These are phyloP conservation scores for Drechslerella coelobrocha DNA, from an alignment of 2,329 filamentous ascomycete genomes.

Conservation along the genomic window DNA sequence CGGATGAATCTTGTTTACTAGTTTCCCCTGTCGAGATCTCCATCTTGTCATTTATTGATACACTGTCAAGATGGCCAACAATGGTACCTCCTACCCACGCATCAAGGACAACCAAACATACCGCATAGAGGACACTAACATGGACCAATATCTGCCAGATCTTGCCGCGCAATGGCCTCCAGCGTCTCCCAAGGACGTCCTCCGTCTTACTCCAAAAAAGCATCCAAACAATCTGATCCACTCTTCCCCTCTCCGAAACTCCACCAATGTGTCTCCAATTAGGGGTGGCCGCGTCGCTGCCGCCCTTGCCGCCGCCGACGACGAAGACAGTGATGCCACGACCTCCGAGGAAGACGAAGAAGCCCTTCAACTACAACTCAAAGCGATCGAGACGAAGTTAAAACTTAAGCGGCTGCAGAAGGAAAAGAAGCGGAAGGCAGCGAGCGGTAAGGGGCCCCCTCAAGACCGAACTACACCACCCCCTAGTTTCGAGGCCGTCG, in stretches of 20 bases:
- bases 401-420: constrained; percentile 86
- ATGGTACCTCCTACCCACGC: constrained; percentile 20
- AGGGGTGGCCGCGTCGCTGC: constrained; percentile 20
- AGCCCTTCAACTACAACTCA: constrained; percentile 81
- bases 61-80: constrained; percentile 34
- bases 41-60: constrained; percentile 16
- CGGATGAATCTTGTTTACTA: constrained; percentile 15
- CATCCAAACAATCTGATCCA: constrained; percentile 62
- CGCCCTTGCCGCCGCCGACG: constrained; percentile 55
- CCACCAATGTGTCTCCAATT: constrained; percentile 59
- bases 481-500: constrained; percentile 28
- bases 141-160: constrained; percentile 5
- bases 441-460: neutral
- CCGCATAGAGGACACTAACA: neutral
- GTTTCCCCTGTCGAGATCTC: neutral
- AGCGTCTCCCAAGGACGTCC: constrained; percentile 70
- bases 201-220: constrained; percentile 58
- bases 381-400: constrained; percentile 85
- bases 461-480: constrained; percentile 24
- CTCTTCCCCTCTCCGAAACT: constrained; percentile 70
- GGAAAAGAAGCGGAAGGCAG: constrained; percentile 61
- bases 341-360: constrained; percentile 82
- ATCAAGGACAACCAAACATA: neutral
- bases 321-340: constrained; percentile 56
- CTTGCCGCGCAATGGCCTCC: constrained; percentile 65